These are phyloP conservation scores for Pseudomicrostroma phylloplanum DNA, from an alignment of 1,284 basidiomycete genomes.

Conservation along the genomic window DNA sequence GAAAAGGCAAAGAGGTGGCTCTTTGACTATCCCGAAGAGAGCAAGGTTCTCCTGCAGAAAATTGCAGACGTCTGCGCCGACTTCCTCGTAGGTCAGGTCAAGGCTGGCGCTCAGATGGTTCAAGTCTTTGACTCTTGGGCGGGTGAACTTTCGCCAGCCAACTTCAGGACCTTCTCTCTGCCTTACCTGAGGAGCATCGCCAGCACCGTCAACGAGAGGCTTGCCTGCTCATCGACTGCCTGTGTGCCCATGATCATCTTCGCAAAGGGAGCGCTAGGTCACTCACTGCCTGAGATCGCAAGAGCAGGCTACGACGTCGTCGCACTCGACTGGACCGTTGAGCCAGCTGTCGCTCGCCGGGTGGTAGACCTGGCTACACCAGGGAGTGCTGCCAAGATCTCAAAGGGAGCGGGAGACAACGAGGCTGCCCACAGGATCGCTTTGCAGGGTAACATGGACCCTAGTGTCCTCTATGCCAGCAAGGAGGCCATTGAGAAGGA, in stretches of 20 bases:
- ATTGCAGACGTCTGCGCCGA: constrained; percentile 46
- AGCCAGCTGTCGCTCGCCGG: constrained; percentile 41
- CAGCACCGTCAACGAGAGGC: constrained; percentile 38
- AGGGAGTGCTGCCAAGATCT: constrained; percentile 17
- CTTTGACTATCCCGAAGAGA: constrained; percentile 46
- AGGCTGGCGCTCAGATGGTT: constrained; percentile 45
- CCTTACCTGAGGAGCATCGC: constrained; percentile 46
- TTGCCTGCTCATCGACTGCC: constrained; percentile 33
- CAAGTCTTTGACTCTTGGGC: constrained; percentile 51
- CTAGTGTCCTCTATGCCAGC: constrained; percentile 74
- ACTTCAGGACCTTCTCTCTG: constrained; percentile 47
- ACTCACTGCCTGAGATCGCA: constrained; percentile 45
- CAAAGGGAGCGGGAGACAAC: constrained; percentile 31
- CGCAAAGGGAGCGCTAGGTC: constrained; percentile 45
- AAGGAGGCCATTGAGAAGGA: constrained; percentile 75
- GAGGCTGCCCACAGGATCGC: constrained; percentile 57
- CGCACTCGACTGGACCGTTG: constrained; percentile 46
- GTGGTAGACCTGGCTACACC: constrained; percentile 35
- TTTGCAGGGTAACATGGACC: constrained; percentile 91
- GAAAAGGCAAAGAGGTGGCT: constrained; percentile 50
- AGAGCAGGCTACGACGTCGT: constrained; percentile 49
- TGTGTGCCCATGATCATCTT: constrained; percentile 47
- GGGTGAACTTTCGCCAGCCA: constrained; percentile 47
- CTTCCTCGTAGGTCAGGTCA: constrained; percentile 48
- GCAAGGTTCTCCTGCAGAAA: constrained; percentile 40